Percentiles rank a stretch among this genome's conserved stretches.
Evolutionary conservation across 768 basidiomycete species (phyloP).

Genomic region (Mycena galericulata): DNA sequence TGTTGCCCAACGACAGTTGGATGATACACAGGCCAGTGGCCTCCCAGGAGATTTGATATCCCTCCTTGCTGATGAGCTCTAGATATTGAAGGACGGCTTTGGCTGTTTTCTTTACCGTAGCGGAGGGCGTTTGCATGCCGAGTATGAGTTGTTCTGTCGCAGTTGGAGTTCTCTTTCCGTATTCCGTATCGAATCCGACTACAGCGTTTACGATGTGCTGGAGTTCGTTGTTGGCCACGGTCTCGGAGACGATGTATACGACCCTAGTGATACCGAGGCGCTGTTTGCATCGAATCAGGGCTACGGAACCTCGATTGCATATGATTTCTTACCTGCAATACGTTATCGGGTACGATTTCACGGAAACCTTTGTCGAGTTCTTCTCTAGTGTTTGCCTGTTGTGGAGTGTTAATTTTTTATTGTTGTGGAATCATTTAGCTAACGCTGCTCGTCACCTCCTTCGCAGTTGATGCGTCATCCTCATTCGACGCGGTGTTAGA

Average conservation of each 20-base stretch:
- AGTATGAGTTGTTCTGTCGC: background rate
- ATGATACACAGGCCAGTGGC: background rate
- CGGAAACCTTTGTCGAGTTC: no score
- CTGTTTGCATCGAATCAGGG: no score
- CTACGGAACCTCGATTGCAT: no score
- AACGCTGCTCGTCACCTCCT: no score
- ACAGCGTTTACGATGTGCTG: background rate
- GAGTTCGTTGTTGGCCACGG: background rate
- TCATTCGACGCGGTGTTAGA: no score
- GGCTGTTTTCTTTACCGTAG: background rate
- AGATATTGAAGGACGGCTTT: background rate
- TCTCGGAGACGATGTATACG: background rate
- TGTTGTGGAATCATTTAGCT: no score
- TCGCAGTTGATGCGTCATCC: no score
- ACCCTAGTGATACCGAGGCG: background rate
- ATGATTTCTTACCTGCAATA: no score
- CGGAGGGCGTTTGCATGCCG: background rate
- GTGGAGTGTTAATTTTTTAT: no score
- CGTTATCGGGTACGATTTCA: no score
- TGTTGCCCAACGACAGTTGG: background rate
- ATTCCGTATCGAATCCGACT: background rate
- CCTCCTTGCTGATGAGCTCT: background rate
- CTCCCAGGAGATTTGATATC: background rate
- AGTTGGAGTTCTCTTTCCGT: background rate
- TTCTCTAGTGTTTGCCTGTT: no score